A percentile compares a stretch with the other conserved stretches of the same genome.
phyloP scores from a whole-genome alignment of 176 grass and related monocot species.

The Lolium rigidum region DNA sequence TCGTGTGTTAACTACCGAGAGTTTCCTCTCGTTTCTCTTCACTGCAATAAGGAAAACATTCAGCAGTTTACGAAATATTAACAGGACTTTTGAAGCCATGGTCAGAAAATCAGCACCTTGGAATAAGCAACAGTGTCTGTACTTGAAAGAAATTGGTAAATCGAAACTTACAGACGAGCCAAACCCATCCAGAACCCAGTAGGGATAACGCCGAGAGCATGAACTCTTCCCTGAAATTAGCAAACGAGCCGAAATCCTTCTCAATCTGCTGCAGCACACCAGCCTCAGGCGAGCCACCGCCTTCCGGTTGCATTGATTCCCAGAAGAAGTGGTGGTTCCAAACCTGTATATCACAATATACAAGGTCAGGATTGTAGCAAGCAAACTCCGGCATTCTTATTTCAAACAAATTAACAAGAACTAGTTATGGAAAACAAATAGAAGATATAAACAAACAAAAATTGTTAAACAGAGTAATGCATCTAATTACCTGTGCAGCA shows the following conservation, averaged over 20 bases:
- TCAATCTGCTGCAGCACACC: conserved; percentile 83
- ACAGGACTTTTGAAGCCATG: conserved; percentile 8
- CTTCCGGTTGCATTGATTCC: conserved; percentile 95
- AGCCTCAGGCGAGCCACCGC: conserved; percentile 64
- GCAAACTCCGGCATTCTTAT: background rate
- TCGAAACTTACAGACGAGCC: conserved; percentile 79
- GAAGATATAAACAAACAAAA: background rate
- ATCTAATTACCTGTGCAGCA: conserved; percentile 58
- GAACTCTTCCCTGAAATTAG: conserved; percentile 91
- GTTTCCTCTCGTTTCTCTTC: conserved; percentile 67
- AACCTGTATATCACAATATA: conserved; percentile 47
- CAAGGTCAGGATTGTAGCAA: background rate
- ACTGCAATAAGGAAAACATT: conserved; percentile 54
- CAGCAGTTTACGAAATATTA: background rate
- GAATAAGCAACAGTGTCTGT: background rate
- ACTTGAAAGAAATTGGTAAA: conserved; percentile 33
- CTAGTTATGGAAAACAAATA: background rate
- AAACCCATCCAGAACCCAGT: conserved; percentile 86
- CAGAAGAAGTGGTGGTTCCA: conserved; percentile 98
- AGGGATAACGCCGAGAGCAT: conserved; percentile 57
- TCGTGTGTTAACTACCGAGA: conserved; percentile 68
- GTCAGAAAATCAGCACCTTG: background rate
- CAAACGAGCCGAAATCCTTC: conserved; percentile 86
- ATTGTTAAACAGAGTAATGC: background rate
- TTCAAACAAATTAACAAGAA: background rate